Conservation (phyloP, 805 yeast genomes). For the Saccharomyces eubayanus region DNA sequence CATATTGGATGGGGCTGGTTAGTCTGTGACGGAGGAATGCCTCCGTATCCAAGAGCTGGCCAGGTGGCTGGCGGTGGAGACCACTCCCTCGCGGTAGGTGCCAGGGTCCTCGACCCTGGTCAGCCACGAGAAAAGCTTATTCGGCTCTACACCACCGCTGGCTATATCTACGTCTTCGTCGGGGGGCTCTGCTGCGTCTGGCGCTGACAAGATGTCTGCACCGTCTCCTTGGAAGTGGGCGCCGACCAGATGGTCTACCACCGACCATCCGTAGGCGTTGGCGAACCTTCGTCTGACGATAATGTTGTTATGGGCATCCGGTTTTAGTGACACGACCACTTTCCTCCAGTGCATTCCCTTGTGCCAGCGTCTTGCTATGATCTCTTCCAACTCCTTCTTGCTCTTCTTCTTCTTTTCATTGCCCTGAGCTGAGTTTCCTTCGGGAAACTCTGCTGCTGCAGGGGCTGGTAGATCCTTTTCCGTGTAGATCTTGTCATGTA, state of each 20-base stretch:
- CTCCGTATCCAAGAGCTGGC: not conserved
- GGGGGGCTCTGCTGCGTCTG: not conserved
- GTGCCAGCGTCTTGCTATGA: slow-evolving; percentile 46
- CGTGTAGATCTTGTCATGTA: slow-evolving; percentile 55
- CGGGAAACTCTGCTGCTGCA: not conserved
- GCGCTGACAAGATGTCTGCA: slow-evolving; percentile 1
- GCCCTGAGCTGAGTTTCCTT: not conserved
- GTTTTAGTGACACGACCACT: slow-evolving; percentile 54
- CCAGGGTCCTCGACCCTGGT: slow-evolving; percentile 3
- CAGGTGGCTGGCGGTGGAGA: slow-evolving; percentile 1
- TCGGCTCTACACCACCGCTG: slow-evolving; percentile 3
- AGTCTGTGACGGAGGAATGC: not conserved
- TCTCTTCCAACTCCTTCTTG: slow-evolving; percentile 41
- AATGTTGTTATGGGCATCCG: slow-evolving; percentile 74
- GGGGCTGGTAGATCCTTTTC: slow-evolving; percentile 38
- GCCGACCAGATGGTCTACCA: slow-evolving; percentile 43
- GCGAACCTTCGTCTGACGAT: slow-evolving; percentile 63
- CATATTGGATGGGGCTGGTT: not conserved
- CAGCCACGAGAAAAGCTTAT: slow-evolving; percentile 5
- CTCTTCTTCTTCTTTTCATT: not conserved
- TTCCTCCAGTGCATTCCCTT: slow-evolving; percentile 65
- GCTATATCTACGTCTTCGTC: slow-evolving; percentile 11
- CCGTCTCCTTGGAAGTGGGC: not conserved
- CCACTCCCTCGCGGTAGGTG: not conserved
- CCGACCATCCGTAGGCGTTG: slow-evolving; percentile 76